Conservation (phyloP, 169 alveolate species). For the Perkinsus olseni region DNA sequence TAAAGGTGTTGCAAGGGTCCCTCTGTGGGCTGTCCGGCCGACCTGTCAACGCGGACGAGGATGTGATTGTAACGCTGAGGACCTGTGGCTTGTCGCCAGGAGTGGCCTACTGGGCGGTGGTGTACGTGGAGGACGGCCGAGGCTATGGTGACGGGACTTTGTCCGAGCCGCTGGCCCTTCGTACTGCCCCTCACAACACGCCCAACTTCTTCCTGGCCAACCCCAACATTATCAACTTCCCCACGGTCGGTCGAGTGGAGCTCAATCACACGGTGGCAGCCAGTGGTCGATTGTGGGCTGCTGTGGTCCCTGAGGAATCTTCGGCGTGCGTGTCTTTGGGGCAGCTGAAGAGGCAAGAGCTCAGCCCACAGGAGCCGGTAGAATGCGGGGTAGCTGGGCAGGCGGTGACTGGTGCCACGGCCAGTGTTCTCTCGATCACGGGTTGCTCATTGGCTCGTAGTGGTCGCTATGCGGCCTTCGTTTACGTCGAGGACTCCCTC, state of each 20-base stretch:
- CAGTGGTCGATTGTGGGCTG: constrained; percentile 16
- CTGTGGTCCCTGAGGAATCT: constrained; percentile 23
- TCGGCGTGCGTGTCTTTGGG: not conserved
- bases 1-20: not conserved
- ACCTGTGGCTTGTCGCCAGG: not conserved
- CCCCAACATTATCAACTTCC: not conserved
- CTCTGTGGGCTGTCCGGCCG: not conserved
- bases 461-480: not conserved
- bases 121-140: constrained; percentile 11
- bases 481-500: constrained; percentile 1
- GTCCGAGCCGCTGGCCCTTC: not conserved
- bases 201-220: constrained; percentile 6
- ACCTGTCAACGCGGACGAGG: not conserved
- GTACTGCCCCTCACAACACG: not conserved
- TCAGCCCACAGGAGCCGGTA: not conserved
- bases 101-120: not conserved
- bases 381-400: not conserved
- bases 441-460: not conserved
- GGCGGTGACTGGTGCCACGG: not conserved
- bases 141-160: constrained; percentile 3
- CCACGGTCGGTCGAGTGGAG: not conserved
- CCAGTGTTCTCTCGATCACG: not conserved
- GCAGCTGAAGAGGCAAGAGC: not conserved
- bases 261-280: not conserved
- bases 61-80: not conserved